Evolutionary conservation across 2,329 filamentous ascomycete genomes (phyloP), one percentile per base, ranked within the genome.

Genomic region (Cytospora piceae): DNA sequence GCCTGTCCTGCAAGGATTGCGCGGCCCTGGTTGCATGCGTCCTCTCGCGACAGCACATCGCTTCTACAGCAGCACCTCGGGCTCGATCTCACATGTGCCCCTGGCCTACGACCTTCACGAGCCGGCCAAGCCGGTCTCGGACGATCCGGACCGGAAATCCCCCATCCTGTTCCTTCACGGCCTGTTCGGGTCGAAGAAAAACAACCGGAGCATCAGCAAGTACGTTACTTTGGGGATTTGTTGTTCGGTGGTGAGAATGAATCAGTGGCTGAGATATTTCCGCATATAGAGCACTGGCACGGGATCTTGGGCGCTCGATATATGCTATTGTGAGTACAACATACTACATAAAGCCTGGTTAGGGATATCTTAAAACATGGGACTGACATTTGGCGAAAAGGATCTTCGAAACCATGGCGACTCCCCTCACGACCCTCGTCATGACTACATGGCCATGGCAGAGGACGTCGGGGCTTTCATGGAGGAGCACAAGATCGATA

Each of bases 171-270:
- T 98, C 70, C 87, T 98, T 73, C 94, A 98, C 76, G 94, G 95
- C 1, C 83, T 98, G 14, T 97, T 98, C 74, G 94, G 94, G 24
- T 97, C 92, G 46, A 97, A 96, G 81, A 93, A 92, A 81, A 98
- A 98, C 76, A 97, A 97, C 76, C 84, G 94, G 76, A 92, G 86
- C 73, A 95, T 98, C 69, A 96, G 93, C 90, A 96, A 93, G 94
- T 97, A 54, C 12, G 34, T 14, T 11, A 39, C 17, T 42, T n/a
- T n/a, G 39, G 1, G 27, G 27, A 4, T 4, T 37, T 8, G n/a
- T n/a, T 27, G 58, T 37, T 24, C 11, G 24, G 14, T 24, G 31
- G 7, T 49, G 46, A 62, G 7, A 20, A 5, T 29, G 27, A 14
- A 27, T 52, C 17, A 14, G 14, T 5, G 54, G 62, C 65, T 65